phyloP scores from a whole-genome alignment of 2,329 filamentous ascomycete species.

The Balansia obtecta region DNA sequence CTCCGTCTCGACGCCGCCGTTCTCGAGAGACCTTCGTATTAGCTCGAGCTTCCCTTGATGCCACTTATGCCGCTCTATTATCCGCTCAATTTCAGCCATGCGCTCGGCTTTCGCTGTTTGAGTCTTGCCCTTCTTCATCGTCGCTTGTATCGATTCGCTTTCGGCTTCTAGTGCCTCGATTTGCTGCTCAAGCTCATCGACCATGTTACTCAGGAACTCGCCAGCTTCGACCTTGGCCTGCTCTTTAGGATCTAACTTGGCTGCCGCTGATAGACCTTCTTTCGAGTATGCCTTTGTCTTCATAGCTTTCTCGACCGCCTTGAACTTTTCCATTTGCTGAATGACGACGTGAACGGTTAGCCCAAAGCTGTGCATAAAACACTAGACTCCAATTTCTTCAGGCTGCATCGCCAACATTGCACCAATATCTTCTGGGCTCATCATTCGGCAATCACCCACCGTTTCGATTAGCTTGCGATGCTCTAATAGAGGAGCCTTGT shows the following conservation, averaged over 20 bases:
- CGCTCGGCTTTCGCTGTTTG: slow-evolving; percentile 73
- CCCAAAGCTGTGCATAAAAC: not conserved
- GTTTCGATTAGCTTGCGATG: slow-evolving; percentile 95
- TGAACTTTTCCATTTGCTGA: slow-evolving; percentile 99
- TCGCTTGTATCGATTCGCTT: slow-evolving; percentile 71
- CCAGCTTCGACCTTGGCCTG: slow-evolving; percentile 82
- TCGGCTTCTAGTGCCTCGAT: slow-evolving; percentile 90
- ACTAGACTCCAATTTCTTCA: not conserved
- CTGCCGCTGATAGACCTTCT: slow-evolving; percentile 82
- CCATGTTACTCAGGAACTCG: slow-evolving; percentile 76
- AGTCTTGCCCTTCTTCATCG: slow-evolving; percentile 91
- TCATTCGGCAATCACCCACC: slow-evolving; percentile 39
- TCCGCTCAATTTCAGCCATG: slow-evolving; percentile 70
- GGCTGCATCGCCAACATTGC: not conserved
- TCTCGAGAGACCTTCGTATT: slow-evolving; percentile 79
- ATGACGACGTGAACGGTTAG: not conserved
- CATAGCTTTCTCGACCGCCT: slow-evolving; percentile 99
- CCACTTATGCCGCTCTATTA: slow-evolving; percentile 91
- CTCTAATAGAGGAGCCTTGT: slow-evolving; percentile 90
- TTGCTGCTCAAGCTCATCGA: slow-evolving; percentile 86
- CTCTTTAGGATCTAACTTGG: slow-evolving; percentile 94
- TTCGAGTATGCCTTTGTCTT: slow-evolving; percentile 99
- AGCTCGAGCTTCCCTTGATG: slow-evolving; percentile 89
- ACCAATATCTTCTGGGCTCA: not conserved
- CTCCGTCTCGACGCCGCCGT: slow-evolving; percentile 77